phyloP scores from a whole-genome alignment of 2,329 filamentous ascomycete species.

The Aaosphaeria pasadenensis region DNA sequence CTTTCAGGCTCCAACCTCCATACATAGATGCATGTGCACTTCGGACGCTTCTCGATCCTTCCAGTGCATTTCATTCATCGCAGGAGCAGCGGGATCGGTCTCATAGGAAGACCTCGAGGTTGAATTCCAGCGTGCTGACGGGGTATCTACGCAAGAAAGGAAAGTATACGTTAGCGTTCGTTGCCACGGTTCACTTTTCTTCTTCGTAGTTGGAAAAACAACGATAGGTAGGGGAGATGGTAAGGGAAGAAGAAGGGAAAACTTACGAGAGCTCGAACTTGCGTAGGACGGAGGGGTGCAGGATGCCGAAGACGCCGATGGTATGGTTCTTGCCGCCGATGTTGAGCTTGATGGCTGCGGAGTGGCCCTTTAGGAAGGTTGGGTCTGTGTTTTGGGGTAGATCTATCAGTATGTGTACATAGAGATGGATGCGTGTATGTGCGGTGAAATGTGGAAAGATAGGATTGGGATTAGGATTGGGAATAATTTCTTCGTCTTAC shows the following conservation, averaged over 20 bases:
- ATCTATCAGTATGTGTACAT: background rate
- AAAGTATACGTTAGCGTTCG: too few relatives aligned
- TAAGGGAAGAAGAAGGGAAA: slow-evolving; percentile 5
- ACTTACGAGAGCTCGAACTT: slow-evolving; percentile 83
- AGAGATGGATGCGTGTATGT: background rate
- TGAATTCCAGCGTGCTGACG: slow-evolving; percentile 90
- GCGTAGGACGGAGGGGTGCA: slow-evolving; percentile 89
- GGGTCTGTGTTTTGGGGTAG: slow-evolving; percentile 51
- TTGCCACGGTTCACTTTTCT: too few relatives aligned
- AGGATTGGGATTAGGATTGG: background rate
- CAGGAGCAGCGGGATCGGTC: background rate
- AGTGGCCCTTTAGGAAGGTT: slow-evolving; percentile 89
- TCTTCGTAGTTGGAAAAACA: too few relatives aligned
- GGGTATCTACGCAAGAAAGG: slow-evolving; percentile 61
- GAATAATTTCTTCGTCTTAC: slow-evolving; percentile 37
- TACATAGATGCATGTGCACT: too few relatives aligned
- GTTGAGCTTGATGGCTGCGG: slow-evolving; percentile 78
- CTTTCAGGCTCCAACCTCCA: too few relatives aligned
- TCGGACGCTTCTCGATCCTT: too few relatives aligned
- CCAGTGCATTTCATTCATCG: too few relatives aligned
- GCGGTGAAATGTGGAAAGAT: too few relatives aligned
- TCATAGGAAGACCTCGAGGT: slow-evolving; percentile 87
- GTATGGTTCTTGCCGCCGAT: slow-evolving; percentile 69
- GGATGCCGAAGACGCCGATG: slow-evolving; percentile 88
- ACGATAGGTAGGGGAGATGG: background rate